Conservation (phyloP, 768 basidiomycete genomes). For the Suillus tomentosus region DNA sequence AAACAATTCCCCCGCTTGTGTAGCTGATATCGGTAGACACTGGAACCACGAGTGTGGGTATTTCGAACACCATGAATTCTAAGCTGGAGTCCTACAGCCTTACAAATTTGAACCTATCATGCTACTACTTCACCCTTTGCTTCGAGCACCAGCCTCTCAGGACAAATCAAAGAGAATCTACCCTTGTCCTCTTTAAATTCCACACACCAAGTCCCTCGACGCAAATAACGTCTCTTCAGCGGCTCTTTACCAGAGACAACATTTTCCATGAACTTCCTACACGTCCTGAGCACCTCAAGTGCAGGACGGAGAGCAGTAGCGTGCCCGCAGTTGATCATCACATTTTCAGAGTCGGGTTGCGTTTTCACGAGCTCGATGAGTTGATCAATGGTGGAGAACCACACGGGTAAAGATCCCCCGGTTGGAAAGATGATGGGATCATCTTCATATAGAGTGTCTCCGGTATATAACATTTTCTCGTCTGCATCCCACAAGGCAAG, state of each 20-base stretch:
- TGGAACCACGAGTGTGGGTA: not conserved
- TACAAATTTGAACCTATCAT: not conserved
- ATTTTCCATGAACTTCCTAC: conserved; percentile 48
- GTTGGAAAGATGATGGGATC: conserved; percentile 57
- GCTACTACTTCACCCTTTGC: conserved; percentile 22
- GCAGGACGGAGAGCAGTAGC: conserved; percentile 47
- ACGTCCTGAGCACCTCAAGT: conserved; percentile 43
- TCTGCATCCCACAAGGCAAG: conserved; percentile 52
- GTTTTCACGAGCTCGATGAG: conserved; percentile 44
- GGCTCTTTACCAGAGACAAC: conserved; percentile 45
- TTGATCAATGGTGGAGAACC: conserved; percentile 47
- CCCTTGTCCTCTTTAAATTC: conserved; percentile 45
- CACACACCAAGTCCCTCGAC: conserved; percentile 42
- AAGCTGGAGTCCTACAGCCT: not conserved
- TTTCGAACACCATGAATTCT: not conserved
- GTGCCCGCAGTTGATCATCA: conserved; percentile 54
- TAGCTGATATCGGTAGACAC: not conserved
- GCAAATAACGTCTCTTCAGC: conserved; percentile 33
- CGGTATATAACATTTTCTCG: conserved; percentile 57
- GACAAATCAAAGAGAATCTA: conserved; percentile 50
- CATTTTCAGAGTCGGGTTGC: conserved; percentile 26
- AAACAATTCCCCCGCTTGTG: not conserved
- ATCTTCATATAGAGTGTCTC: conserved; percentile 57
- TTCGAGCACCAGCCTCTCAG: conserved; percentile 47
- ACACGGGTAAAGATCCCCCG: conserved; percentile 52